phyloP scores from a whole-genome alignment of 2,329 filamentous ascomycete species.

The Fusarium ramigenum region DNA sequence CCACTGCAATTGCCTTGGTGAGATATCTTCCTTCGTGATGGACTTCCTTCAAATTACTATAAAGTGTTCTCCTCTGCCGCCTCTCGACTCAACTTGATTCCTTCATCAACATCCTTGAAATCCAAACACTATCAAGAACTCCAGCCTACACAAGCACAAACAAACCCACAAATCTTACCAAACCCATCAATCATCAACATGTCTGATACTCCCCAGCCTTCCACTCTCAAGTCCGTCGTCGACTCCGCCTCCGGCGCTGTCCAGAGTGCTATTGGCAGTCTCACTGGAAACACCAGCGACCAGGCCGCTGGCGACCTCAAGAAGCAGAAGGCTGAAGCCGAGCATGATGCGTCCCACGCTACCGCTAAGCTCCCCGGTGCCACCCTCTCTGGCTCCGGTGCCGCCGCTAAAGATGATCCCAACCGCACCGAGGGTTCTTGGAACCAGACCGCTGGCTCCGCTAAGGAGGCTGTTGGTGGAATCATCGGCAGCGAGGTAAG shows the following conservation, averaged over 20 bases:
- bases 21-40: constrained; percentile 28
- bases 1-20: constrained; percentile 3
- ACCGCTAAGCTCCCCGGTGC: constrained; percentile 78
- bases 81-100: not conserved
- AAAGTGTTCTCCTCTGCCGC: constrained; percentile 39
- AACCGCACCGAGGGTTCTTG: constrained; percentile 77
- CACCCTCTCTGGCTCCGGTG: constrained; percentile 74
- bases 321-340: constrained; percentile 70
- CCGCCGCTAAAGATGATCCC: constrained; percentile 75
- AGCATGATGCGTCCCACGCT: constrained; percentile 79
- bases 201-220: constrained; percentile 57
- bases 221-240: constrained; percentile 81
- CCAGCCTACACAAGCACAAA: not conserved
- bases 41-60: constrained; percentile 26
- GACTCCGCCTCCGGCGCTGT: constrained; percentile 77
- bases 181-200: constrained; percentile 28
- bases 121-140: constrained; percentile 10
- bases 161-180: not conserved
- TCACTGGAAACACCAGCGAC: constrained; percentile 78
- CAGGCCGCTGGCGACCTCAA: constrained; percentile 71
- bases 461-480: constrained; percentile 83
- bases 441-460: constrained; percentile 89
- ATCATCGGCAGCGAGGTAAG: constrained; percentile 76
- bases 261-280: constrained; percentile 74
- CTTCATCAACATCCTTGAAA: constrained; percentile 13